Percentiles rank a stretch among this genome's conserved stretches.
Conservation (phyloP, 2,329 filamentous ascomycete genomes). For the Phaeophleospora eucalypticola region DNA sequence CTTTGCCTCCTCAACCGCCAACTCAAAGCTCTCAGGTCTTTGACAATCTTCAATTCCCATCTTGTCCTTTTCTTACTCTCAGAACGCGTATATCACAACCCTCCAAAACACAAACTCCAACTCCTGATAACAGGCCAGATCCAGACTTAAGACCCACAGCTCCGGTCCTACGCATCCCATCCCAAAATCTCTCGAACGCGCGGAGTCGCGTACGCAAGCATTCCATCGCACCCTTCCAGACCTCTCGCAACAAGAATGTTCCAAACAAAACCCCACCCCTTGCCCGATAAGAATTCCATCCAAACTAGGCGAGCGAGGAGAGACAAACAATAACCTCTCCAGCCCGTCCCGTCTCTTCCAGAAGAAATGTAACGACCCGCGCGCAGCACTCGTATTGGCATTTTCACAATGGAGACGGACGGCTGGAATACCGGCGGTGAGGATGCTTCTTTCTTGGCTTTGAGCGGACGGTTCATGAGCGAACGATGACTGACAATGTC, state of each 20-base stretch:
- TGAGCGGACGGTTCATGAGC: neutral
- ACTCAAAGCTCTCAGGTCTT: neutral
- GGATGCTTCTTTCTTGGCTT: neutral
- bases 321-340: too few species aligned
- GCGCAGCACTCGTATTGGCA: neutral
- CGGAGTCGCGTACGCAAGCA: too few species aligned
- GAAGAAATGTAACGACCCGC: neutral
- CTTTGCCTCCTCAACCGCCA: conserved; percentile 14
- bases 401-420: conserved; percentile 11
- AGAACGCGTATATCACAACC: neutral
- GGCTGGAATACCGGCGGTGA: conserved; percentile 19
- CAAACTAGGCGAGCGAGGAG: too few species aligned
- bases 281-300: too few species aligned
- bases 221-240: too few species aligned
- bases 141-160: too few species aligned
- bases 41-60: neutral
- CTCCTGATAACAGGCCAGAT: too few species aligned
- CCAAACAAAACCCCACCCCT: too few species aligned
- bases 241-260: too few species aligned
- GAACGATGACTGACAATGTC: neutral
- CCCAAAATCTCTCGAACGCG: too few species aligned
- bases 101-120: too few species aligned
- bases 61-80: neutral
- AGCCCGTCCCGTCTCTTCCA: neutral
- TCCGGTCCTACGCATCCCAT: too few species aligned